Percentiles rank a stretch among this genome's conserved stretches.
phyloP scores from a whole-genome alignment of 1,284 basidiomycete genomes.

The Sporisorium scitamineum region DNA sequence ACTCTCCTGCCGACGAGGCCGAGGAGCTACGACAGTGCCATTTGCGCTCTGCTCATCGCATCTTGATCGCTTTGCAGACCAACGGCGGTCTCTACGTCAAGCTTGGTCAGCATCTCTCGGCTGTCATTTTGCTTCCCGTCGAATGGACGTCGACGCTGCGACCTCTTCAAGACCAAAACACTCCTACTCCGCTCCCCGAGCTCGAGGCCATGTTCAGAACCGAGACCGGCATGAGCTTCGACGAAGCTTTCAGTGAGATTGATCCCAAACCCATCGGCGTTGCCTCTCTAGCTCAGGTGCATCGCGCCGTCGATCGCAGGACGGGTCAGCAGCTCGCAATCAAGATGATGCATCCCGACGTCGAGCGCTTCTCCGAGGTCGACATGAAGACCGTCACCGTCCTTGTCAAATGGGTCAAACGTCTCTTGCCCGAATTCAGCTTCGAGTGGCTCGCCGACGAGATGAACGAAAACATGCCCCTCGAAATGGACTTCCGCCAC shows the following conservation, averaged over 20 bases:
- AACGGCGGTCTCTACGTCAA: conserved; percentile 97
- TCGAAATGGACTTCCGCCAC: conserved; percentile 92
- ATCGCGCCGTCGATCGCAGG: conserved; percentile 79
- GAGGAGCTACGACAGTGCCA: conserved; percentile 66
- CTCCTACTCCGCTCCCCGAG: conserved; percentile 65
- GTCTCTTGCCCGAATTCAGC: conserved; percentile 84
- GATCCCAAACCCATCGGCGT: conserved; percentile 92
- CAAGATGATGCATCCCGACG: conserved; percentile 95
- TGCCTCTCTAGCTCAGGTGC: conserved; percentile 92
- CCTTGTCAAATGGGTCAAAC: conserved; percentile 82
- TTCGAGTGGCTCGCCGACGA: conserved; percentile 68
- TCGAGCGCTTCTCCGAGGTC: conserved; percentile 92
- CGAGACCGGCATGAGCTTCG: conserved; percentile 66
- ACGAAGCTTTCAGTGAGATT: conserved; percentile 76
- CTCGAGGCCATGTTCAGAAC: conserved; percentile 66
- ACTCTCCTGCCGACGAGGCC: conserved; percentile 42
- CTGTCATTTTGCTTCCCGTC: conserved; percentile 79
- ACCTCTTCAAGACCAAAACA: conserved; percentile 72
- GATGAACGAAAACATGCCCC: conserved; percentile 78
- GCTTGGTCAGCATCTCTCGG: conserved; percentile 75
- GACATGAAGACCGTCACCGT: conserved; percentile 76
- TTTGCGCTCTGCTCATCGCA: conserved; percentile 64
- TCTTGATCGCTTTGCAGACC: conserved; percentile 62
- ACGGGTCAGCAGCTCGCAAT: conserved; percentile 79
- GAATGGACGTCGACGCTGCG: conserved; percentile 78